Percentiles rank a stretch among this genome's conserved stretches.
Conservation (phyloP, 2,329 filamentous ascomycete species). For the Sclerotinia glacialis region DNA sequence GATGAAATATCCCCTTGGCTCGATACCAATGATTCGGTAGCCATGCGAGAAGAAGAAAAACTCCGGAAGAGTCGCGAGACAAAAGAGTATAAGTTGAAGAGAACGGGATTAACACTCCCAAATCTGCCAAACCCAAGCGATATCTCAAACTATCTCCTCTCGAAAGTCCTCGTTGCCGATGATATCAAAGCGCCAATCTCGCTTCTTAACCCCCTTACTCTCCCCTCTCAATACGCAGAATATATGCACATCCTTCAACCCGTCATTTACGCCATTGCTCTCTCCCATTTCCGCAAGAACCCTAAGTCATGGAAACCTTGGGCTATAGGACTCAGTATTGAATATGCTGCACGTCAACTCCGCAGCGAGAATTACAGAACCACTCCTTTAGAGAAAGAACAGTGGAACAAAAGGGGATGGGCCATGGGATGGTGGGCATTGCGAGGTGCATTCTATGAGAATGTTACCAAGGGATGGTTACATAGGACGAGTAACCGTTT, state of each 20-base stretch:
- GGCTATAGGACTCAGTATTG: slow-evolving; percentile 79
- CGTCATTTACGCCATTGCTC: slow-evolving; percentile 77
- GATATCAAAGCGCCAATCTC: slow-evolving; percentile 91
- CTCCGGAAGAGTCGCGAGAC: slow-evolving; percentile 2
- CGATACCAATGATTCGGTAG: slow-evolving; percentile 33
- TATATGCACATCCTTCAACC: slow-evolving; percentile 89
- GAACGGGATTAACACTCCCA: slow-evolving; percentile 82
- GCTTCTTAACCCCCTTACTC: slow-evolving; percentile 78
- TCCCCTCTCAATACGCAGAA: slow-evolving; percentile 73
- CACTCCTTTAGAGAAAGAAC: slow-evolving; percentile 83
- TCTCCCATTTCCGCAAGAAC: slow-evolving; percentile 67
- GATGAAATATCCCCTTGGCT: slow-evolving; percentile 44
- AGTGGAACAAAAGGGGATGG: slow-evolving; percentile 85
- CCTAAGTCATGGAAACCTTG: slow-evolving; percentile 82
- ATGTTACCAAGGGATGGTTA: slow-evolving; percentile 75
- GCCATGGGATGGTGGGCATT: slow-evolving; percentile 93
- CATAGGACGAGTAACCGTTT: slow-evolving; percentile 45
- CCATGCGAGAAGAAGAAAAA: slow-evolving; percentile 21
- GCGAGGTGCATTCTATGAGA: slow-evolving; percentile 96
- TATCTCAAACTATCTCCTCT: slow-evolving; percentile 82
- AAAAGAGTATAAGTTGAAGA: slow-evolving; percentile 85
- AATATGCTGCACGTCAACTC: slow-evolving; percentile 86
- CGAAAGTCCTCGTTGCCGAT: slow-evolving; percentile 89
- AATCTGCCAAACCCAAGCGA: slow-evolving; percentile 77
- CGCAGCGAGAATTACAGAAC: slow-evolving; percentile 62